Evolutionary conservation across 2,329 filamentous ascomycete genomes (phyloP).

Genomic region (Hymenoscyphus fraxineus): DNA sequence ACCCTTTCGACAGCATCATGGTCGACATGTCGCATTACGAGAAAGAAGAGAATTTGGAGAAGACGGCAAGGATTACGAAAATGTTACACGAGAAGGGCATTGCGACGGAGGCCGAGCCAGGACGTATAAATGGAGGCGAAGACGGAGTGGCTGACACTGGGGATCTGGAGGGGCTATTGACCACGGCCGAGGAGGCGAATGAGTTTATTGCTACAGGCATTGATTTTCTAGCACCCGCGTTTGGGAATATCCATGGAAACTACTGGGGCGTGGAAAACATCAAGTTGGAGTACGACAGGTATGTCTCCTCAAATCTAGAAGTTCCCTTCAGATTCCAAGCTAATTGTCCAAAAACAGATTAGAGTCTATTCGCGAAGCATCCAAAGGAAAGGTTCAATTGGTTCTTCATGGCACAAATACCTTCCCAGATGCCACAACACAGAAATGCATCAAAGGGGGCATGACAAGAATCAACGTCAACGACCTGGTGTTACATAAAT

Average conservation of each 20-base stretch:
- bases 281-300: slow-evolving; percentile 41
- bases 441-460: slow-evolving; percentile 48
- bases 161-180: slow-evolving; percentile 58
- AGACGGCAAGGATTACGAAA: slow-evolving; percentile 58
- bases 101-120: slow-evolving; percentile 67
- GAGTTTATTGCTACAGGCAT: slow-evolving; percentile 64
- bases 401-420: slow-evolving; percentile 57
- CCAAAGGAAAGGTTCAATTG: slow-evolving; percentile 41
- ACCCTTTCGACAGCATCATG: slow-evolving; percentile 69
- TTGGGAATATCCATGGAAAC: slow-evolving; percentile 66
- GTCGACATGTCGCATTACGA: slow-evolving; percentile 74
- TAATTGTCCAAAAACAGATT: slow-evolving; percentile 32
- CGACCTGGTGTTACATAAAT: slow-evolving; percentile 50
- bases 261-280: slow-evolving; percentile 45
- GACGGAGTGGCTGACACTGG: slow-evolving; percentile 68
- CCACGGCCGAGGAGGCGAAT: slow-evolving; percentile 57
- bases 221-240: slow-evolving; percentile 63
- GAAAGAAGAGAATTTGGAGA: slow-evolving; percentile 63
- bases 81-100: slow-evolving; percentile 64
- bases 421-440: slow-evolving; percentile 48
- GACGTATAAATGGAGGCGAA: slow-evolving; percentile 68
- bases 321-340: neutral
- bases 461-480: slow-evolving; percentile 58
- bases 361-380: slow-evolving; percentile 36
- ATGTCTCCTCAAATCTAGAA: slow-evolving; percentile 29